Evolutionary conservation across 2,329 filamentous ascomycete genomes (phyloP).

Genomic region (Biscogniauxia mediterranea): DNA sequence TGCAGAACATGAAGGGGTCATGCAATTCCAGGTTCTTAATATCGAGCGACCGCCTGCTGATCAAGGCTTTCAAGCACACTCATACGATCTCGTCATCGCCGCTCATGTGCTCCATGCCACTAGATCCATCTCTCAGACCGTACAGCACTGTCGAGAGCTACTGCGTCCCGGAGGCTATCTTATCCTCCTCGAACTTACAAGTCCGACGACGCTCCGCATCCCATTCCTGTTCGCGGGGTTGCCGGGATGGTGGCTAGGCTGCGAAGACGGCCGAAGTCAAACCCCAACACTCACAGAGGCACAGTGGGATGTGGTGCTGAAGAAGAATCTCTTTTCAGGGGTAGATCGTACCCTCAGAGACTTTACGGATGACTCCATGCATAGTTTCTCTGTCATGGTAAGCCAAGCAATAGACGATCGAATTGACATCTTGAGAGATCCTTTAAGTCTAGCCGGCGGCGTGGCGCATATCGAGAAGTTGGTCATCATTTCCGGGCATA

Average conservation of each 20-base stretch:
- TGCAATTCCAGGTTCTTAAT: slow-evolving; percentile 32
- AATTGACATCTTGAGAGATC: slow-evolving; percentile 1
- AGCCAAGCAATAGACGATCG: slow-evolving; percentile 6
- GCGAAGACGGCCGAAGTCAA: slow-evolving; percentile 13
- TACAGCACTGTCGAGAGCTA: slow-evolving; percentile 18
- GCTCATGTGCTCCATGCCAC: slow-evolving; percentile 31
- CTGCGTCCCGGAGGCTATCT: slow-evolving; percentile 38
- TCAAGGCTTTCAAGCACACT: slow-evolving; percentile 31
- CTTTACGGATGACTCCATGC: neutral
- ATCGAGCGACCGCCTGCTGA: slow-evolving; percentile 22
- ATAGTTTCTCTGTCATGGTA: slow-evolving; percentile 5
- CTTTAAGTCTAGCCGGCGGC: neutral
- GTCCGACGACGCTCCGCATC: slow-evolving; percentile 8
- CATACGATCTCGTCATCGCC: slow-evolving; percentile 35
- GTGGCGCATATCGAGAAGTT: neutral
- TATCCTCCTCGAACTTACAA: slow-evolving; percentile 40
- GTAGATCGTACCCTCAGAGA: slow-evolving; percentile 1
- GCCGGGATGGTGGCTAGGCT: slow-evolving; percentile 25
- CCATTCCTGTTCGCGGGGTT: slow-evolving; percentile 27
- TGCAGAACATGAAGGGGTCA: slow-evolving; percentile 19
- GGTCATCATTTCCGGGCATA: neutral
- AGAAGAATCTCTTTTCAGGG: slow-evolving; percentile 6
- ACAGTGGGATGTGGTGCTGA: neutral
- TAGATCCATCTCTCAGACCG: slow-evolving; percentile 14
- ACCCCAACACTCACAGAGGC: slow-evolving; percentile 5